Conservation (phyloP, 345 rosid genomes). For the Aquilaria yunnanensis region DNA sequence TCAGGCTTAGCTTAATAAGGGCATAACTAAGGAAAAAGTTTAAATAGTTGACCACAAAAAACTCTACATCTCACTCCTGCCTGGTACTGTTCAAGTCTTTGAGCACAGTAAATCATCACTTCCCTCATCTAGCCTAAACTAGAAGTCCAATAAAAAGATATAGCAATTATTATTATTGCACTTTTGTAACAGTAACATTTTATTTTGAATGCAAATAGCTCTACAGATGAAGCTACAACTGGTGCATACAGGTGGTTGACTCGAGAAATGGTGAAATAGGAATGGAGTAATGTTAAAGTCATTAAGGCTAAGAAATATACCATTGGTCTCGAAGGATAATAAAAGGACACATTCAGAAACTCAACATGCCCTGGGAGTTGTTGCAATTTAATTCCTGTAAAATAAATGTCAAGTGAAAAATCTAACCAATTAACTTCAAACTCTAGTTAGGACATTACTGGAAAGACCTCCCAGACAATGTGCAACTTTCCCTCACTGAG, state of each 20-base stretch:
- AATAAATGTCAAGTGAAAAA: constrained; percentile 12
- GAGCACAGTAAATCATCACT: too few species aligned
- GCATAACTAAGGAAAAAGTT: neutral
- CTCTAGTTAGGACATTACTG: neutral
- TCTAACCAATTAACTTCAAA: neutral
- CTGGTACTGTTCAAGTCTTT: too few species aligned
- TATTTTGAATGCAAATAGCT: too few species aligned
- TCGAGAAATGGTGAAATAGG: neutral
- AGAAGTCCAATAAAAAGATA: too few species aligned
- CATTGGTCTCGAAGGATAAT: constrained; percentile 58
- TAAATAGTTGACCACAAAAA: neutral
- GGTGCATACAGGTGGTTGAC: neutral
- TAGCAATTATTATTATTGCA: too few species aligned
- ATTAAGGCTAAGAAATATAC: constrained; percentile 30
- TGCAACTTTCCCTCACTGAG: too few species aligned
- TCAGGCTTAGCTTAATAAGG: too few species aligned
- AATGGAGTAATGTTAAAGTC: neutral
- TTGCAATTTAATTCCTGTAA: constrained; percentile 52
- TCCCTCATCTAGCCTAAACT: too few species aligned
- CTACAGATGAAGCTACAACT: neutral
- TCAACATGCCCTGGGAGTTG: constrained; percentile 55
- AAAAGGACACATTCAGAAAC: constrained; percentile 58
- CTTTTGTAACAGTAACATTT: too few species aligned
- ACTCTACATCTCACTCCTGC: too few species aligned
- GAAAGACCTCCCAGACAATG: too few species aligned